Percentiles rank a stretch among this genome's conserved stretches.
Conservation (phyloP, 768 basidiomycete genomes). For the Tulasnella sp. region DNA sequence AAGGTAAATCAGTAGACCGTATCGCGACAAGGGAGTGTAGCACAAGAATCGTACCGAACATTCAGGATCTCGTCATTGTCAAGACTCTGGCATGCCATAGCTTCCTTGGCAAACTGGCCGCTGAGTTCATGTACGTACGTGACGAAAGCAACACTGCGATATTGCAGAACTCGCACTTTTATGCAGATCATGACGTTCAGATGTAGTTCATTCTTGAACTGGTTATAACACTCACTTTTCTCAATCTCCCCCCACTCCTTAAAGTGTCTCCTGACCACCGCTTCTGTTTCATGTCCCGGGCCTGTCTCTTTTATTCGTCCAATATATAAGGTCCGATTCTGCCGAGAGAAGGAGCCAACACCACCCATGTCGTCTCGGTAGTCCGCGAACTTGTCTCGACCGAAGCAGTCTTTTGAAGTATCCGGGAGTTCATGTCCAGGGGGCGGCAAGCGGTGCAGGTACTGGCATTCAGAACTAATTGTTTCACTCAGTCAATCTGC, state of each 20-base stretch:
- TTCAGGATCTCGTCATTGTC: constrained; percentile 97
- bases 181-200: constrained; percentile 24
- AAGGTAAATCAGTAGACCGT: background rate
- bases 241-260: constrained; percentile 93
- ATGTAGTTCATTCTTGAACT: background rate
- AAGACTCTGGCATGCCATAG: constrained; percentile 96
- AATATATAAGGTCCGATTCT: constrained; percentile 90
- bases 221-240: constrained; percentile 50
- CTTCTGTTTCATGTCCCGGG: constrained; percentile 79
- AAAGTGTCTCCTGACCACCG: constrained; percentile 83
- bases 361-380: constrained; percentile 99
- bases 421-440: constrained; percentile 62
- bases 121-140: constrained; percentile 78
- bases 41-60: constrained; percentile 44
- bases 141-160: constrained; percentile 93
- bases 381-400: constrained; percentile 90
- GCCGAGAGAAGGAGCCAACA: constrained; percentile 89
- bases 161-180: constrained; percentile 78
- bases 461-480: constrained; percentile 67
- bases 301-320: constrained; percentile 91
- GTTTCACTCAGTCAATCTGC: background rate
- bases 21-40: background rate
- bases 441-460: constrained; percentile 80
- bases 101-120: constrained; percentile 95
- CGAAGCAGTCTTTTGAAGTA: constrained; percentile 92